Evolutionary conservation across 495 filamentous ascomycete species (phyloP).

Genomic region (Collariella sp.): DNA sequence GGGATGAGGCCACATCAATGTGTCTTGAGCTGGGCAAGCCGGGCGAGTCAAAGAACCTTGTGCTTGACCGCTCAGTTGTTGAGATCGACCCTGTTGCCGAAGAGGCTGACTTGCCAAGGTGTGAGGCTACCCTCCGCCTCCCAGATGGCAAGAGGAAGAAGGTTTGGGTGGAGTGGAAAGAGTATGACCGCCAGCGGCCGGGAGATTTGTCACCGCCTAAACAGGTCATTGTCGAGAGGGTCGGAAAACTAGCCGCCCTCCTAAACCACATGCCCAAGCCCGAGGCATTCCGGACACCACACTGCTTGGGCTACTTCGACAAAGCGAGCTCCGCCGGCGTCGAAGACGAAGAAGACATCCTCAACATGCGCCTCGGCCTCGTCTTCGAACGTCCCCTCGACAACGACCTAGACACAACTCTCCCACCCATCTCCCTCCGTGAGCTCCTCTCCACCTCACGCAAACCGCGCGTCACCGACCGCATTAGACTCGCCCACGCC

Average conservation of each 20-base stretch:
- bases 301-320: slow-evolving; percentile 40
- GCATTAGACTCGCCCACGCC: slow-evolving; percentile 32
- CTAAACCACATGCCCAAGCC: slow-evolving; percentile 36
- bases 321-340: slow-evolving; percentile 18
- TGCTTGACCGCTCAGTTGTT: slow-evolving; percentile 27
- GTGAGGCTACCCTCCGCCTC: slow-evolving; percentile 27
- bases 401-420: slow-evolving; percentile 18
- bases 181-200: slow-evolving; percentile 32
- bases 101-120: slow-evolving; percentile 26
- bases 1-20: slow-evolving; percentile 25
- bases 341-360: slow-evolving; percentile 26
- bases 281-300: slow-evolving; percentile 35
- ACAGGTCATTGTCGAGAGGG: slow-evolving; percentile 30
- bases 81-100: slow-evolving; percentile 21
- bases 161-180: slow-evolving; percentile 43
- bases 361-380: slow-evolving; percentile 29
- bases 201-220: slow-evolving; percentile 26
- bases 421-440: slow-evolving; percentile 30
- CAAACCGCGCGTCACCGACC: slow-evolving; percentile 28
- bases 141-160: slow-evolving; percentile 21
- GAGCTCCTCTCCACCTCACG: slow-evolving; percentile 23
- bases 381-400: slow-evolving; percentile 31
- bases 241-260: slow-evolving; percentile 32
- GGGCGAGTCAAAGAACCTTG: slow-evolving; percentile 21
- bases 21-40: slow-evolving; percentile 29